phyloP scores from a whole-genome alignment of 768 basidiomycete species.

The Termitomyces sp. region DNA sequence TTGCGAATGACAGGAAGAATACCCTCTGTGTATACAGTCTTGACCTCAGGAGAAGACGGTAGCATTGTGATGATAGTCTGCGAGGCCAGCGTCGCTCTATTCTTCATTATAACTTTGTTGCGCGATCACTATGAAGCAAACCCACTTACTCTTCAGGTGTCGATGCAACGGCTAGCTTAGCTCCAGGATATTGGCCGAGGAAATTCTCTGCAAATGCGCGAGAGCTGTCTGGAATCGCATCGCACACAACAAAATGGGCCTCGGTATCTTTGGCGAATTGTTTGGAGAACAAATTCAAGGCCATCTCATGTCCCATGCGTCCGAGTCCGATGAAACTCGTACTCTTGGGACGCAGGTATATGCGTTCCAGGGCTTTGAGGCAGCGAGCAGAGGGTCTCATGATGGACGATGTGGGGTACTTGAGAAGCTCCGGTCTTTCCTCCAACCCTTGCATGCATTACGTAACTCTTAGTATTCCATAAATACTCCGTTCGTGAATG shows the following conservation, averaged over 20 bases:
- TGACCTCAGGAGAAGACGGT: conserved; percentile 87
- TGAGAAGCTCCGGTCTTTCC: conserved; percentile 6
- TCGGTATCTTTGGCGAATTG: conserved; percentile 50
- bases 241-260: conserved; percentile 72
- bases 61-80: conserved; percentile 84
- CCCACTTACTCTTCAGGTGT: conserved; percentile 72
- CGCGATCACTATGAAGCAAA: conserved; percentile 8
- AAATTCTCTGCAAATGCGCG: conserved; percentile 55
- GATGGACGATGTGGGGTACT: conserved; percentile 6
- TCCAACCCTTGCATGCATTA: not conserved
- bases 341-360: conserved; percentile 39
- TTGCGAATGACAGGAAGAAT: conserved; percentile 61
- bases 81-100: conserved; percentile 62
- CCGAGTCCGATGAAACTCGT: conserved; percentile 85
- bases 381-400: conserved; percentile 52
- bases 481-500: too few relatives aligned
- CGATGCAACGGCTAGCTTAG: conserved; percentile 52
- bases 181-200: conserved; percentile 51
- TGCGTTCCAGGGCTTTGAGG: conserved; percentile 35
- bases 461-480: too few relatives aligned
- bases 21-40: conserved; percentile 67
- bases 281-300: conserved; percentile 79
- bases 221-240: conserved; percentile 61
- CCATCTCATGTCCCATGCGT: conserved; percentile 88
- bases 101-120: conserved; percentile 12